phyloP scores from a whole-genome alignment of 176 grass and related monocot species.

The Triticum monococcum region DNA sequence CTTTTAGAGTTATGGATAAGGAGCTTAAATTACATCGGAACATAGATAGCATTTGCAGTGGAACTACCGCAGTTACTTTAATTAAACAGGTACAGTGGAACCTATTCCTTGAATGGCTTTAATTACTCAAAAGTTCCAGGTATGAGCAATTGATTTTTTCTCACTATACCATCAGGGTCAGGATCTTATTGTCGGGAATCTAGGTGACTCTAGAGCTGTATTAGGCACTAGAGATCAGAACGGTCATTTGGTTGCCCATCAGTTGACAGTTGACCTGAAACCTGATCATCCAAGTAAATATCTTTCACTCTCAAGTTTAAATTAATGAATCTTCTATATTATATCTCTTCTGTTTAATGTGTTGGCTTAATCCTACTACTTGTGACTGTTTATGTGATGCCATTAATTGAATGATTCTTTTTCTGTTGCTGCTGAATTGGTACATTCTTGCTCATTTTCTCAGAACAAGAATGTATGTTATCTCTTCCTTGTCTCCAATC shows the following conservation, averaged over 20 bases:
- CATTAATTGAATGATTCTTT: neutral
- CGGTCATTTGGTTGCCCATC: conserved; percentile 60
- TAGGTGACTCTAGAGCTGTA: conserved; percentile 91
- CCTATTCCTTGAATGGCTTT: conserved; percentile 10
- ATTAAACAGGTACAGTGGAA: conserved; percentile 68
- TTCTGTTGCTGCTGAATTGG: neutral
- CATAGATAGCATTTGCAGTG: conserved; percentile 85
- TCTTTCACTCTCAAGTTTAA: neutral
- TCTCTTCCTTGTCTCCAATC: neutral
- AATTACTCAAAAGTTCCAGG: conserved; percentile 1
- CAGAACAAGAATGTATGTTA: neutral
- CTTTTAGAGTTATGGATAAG: conserved; percentile 78
- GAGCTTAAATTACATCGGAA: conserved; percentile 69
- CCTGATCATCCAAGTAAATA: conserved; percentile 86
- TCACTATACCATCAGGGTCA: conserved; percentile 53
- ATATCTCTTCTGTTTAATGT: neutral
- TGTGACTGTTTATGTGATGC: conserved; percentile 6
- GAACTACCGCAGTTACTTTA: conserved; percentile 88
- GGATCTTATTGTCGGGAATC: conserved; percentile 85
- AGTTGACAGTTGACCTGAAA: conserved; percentile 92
- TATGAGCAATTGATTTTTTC: conserved; percentile 9
- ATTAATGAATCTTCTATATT: conserved; percentile 5
- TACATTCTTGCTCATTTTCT: neutral
- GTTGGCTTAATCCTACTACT: neutral
- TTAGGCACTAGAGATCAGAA: conserved; percentile 73